Conservation (phyloP, 2,329 filamentous ascomycete species). For the Ceratocystis ficicola region DNA sequence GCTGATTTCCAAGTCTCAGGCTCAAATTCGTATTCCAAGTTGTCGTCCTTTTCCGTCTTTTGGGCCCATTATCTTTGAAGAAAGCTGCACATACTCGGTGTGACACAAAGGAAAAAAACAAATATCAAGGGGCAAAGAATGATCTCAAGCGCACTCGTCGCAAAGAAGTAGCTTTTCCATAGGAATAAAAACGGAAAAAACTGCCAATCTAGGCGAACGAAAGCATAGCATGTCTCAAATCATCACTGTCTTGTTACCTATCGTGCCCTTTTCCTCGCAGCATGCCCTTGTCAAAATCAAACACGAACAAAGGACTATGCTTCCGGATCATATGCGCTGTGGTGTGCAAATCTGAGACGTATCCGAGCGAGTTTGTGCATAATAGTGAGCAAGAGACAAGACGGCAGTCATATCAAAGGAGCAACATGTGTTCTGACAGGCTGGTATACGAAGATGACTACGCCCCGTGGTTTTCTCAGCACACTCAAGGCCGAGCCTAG, state of each 20-base stretch:
- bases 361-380: not conserved
- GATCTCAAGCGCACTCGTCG: not conserved
- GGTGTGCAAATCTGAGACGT: not conserved
- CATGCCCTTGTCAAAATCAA: not conserved
- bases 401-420: not conserved
- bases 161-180: not conserved
- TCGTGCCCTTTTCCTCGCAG: not conserved
- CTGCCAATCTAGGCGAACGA: not conserved
- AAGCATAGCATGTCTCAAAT: not conserved
- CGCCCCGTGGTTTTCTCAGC: not conserved
- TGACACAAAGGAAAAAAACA: not conserved
- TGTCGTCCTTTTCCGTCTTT: not conserved
- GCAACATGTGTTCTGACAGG: not conserved
- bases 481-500: not conserved
- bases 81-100: not conserved
- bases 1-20: no score
- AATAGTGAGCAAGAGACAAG: not conserved
- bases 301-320: not conserved
- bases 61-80: not conserved
- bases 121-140: not conserved
- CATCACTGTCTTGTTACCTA: not conserved
- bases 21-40: not conserved
- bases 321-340: not conserved
- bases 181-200: not conserved
- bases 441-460: not conserved